Conservation (phyloP, 1,284 basidiomycete genomes). For the Porodaedalea pini region DNA sequence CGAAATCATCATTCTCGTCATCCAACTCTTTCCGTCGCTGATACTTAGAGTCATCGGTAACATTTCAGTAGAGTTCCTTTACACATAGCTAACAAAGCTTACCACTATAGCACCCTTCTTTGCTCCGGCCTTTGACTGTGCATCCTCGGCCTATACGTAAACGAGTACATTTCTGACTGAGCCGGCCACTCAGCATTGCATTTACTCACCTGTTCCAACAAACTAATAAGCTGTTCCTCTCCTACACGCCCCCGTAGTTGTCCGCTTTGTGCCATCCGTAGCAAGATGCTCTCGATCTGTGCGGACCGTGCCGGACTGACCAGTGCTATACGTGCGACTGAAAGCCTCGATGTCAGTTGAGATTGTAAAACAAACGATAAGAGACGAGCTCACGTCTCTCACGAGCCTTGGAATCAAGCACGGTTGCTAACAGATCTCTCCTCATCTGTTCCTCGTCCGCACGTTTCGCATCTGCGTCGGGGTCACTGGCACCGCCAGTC, state of each 20-base stretch:
- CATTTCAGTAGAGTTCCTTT: not conserved
- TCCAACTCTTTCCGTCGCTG: slow-evolving; percentile 31
- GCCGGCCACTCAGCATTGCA: not conserved
- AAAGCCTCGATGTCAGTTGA: slow-evolving; percentile 7
- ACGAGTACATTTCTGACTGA: not conserved
- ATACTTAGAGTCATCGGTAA: slow-evolving; percentile 25
- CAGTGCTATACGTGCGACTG: slow-evolving; percentile 88
- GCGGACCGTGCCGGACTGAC: slow-evolving; percentile 86
- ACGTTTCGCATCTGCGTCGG: slow-evolving; percentile 44
- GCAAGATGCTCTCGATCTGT: slow-evolving; percentile 82
- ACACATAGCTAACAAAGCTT: slow-evolving; percentile 14
- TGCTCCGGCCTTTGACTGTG: slow-evolving; percentile 25
- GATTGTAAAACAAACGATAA: not conserved
- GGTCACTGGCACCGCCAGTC: slow-evolving; percentile 6
- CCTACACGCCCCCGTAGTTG: slow-evolving; percentile 84
- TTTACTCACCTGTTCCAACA: slow-evolving; percentile 82
- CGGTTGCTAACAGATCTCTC: slow-evolving; percentile 79
- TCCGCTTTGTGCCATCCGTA: slow-evolving; percentile 91
- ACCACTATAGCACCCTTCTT: slow-evolving; percentile 30
- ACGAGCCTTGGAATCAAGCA: slow-evolving; percentile 82
- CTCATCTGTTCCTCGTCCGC: slow-evolving; percentile 73
- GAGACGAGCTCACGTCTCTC: slow-evolving; percentile 74
- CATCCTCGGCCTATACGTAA: slow-evolving; percentile 28
- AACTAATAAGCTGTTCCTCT: slow-evolving; percentile 85
- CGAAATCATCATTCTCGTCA: slow-evolving; percentile 34